Evolutionary conservation across 129 eudicot genomes (phyloP).

Genomic region (Apium graveolens): DNA sequence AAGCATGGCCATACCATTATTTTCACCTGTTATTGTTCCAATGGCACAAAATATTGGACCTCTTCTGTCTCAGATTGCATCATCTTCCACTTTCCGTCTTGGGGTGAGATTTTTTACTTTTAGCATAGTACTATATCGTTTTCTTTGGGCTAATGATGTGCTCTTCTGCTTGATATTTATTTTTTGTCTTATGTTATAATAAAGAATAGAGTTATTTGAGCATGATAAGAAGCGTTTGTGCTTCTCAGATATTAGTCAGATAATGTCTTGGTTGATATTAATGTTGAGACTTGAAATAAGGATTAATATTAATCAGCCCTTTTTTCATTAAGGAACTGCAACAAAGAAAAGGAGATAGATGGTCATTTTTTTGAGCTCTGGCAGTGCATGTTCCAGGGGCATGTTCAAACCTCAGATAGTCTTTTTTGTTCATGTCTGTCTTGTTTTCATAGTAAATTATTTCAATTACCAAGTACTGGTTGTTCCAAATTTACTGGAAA

Average conservation of each 20-base stretch:
- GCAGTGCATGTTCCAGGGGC: neutral
- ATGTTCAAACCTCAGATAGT: too few species aligned
- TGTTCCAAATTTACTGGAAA: neutral
- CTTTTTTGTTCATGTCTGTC: too few species aligned
- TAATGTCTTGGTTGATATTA: too few species aligned
- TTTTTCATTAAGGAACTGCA: neutral
- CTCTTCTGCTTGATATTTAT: neutral
- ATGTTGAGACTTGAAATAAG: neutral
- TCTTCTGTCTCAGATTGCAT: slow-evolving; percentile 62
- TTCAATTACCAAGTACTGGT: neutral
- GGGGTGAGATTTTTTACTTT: slow-evolving; percentile 54
- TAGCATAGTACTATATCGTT: neutral
- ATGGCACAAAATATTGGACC: slow-evolving; percentile 84
- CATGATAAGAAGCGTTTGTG: neutral
- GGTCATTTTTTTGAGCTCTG: neutral
- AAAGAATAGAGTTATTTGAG: neutral
- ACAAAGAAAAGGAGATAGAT: neutral
- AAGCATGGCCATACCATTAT: slow-evolving; percentile 66
- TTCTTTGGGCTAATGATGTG: neutral
- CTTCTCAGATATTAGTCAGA: neutral
- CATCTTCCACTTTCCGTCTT: slow-evolving; percentile 71
- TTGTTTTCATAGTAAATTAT: neutral
- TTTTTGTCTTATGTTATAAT: neutral
- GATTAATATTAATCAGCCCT: neutral
- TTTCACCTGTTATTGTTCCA: slow-evolving; percentile 88